phyloP scores from a whole-genome alignment of 192 early-diverging fungal species.

The Coemansia nantahalensis region DNA sequence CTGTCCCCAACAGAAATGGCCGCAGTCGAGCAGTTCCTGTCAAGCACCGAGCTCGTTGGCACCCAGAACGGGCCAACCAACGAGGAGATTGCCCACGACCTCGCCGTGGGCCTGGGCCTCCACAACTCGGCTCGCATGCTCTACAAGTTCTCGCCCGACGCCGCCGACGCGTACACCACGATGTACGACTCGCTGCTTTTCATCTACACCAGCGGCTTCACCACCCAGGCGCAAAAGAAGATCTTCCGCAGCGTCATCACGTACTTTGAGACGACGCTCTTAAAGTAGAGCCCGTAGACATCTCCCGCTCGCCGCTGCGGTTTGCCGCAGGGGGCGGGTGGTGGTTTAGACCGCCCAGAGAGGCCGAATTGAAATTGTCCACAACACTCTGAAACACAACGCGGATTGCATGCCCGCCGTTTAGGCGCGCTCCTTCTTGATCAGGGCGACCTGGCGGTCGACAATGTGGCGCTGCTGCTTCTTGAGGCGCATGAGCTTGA shows the following conservation, averaged over 20 bases:
- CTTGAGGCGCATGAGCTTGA: conserved; percentile 94
- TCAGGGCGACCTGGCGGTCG: conserved; percentile 44
- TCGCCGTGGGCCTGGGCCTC: conserved; percentile 28
- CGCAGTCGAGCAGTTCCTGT: conserved; percentile 32
- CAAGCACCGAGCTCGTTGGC: conserved; percentile 12
- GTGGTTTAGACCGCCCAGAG: too few species aligned
- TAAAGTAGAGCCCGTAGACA: conserved; percentile 10
- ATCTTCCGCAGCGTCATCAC: conserved; percentile 27
- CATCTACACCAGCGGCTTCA: conserved; percentile 33
- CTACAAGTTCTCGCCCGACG: conserved; percentile 49
- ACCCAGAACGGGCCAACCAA: conserved; percentile 26
- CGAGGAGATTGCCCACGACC: conserved; percentile 38
- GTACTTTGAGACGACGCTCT: conserved; percentile 32
- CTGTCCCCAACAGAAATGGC: conserved; percentile 23
- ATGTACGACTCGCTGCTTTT: conserved; percentile 41
- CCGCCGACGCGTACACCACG: conserved; percentile 25
- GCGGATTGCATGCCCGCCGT: not conserved
- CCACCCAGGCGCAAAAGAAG: conserved; percentile 29
- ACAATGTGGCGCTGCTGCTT: conserved; percentile 65
- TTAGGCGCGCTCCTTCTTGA: conserved; percentile 52
- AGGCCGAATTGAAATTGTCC: too few species aligned
- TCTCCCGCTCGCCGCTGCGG: too few species aligned
- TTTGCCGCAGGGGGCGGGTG: too few species aligned
- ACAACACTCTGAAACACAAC: not conserved
- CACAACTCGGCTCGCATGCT: conserved; percentile 34